Base-by-base conservation (phyloP, 2,329 filamentous ascomycete genomes). In the Fusarium coicis region DNA sequence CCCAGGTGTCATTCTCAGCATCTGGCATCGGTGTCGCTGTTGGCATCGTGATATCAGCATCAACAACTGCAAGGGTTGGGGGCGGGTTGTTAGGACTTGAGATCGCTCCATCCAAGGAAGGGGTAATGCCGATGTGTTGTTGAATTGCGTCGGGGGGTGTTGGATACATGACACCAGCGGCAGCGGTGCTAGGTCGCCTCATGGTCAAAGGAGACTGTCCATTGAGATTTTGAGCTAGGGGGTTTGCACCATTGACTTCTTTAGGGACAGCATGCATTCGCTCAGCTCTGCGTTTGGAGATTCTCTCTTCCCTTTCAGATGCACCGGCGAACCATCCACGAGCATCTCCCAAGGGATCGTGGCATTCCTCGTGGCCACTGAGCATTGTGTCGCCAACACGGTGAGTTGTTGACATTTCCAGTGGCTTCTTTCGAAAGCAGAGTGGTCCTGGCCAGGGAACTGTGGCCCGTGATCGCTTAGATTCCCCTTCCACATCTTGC, bases 131-230 rank as follows among this genome's bases (percentile, higher is more conserved):
- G 15, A 85, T 80, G 5, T 83, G 81, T 57, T 85, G 85, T 44
- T 90, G 89, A 23, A 91, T 82, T 19, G 86, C 91, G 77, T 93
- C 92, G 16, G 92, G 92, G 4, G 92, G 92, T 10, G 92, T 94
- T 14, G 91, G 92, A 78, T 94, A 93, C 81, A 93, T 90, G 4
- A 88, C 86, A 46, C 88, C 87, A 30, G 84, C 81, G 10, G 83
- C 81, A 18, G 83, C 79, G 11, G 83, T 85, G 72, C 85, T 87
- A 42, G 87, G 81, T 74, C 88, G 84, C 70, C 88, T 85, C 11
- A 88, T 75, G 21, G 84, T 82, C 26, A 87, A 73, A 11, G 89
- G 87, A 12, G 89, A 90, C 55, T 88, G 84, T 3, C 84, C 87
- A 70, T 84, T 88, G 30, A 85, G 75, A 57, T 73, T 80, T 80